Evolutionary conservation across 2,329 filamentous ascomycete species (phyloP).

Genomic region (Aspergillus puulaauensis): DNA sequence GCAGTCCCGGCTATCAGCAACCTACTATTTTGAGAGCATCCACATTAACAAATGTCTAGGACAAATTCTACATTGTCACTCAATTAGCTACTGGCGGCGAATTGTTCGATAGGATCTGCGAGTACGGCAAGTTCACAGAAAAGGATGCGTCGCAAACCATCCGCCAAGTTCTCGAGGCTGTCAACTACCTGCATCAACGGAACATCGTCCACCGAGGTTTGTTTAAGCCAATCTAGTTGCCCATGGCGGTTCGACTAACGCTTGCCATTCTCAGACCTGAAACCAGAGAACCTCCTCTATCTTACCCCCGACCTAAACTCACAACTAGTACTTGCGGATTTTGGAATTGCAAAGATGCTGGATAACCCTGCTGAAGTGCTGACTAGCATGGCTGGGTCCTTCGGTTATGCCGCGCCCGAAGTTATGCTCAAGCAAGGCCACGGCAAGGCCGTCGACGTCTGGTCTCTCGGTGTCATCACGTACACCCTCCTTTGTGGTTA

Average conservation of each 20-base stretch:
- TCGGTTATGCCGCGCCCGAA: slow-evolving; percentile 95
- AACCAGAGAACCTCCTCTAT: slow-evolving; percentile 96
- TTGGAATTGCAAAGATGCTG: slow-evolving; percentile 97
- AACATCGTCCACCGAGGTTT: slow-evolving; percentile 94
- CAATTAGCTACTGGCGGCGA: slow-evolving; percentile 94
- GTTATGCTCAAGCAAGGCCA: slow-evolving; percentile 98
- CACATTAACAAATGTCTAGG: slow-evolving; percentile 52
- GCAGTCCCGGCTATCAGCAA: slow-evolving; percentile 24
- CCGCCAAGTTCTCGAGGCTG: slow-evolving; percentile 86
- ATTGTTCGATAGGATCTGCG: slow-evolving; percentile 96
- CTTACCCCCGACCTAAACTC: slow-evolving; percentile 75
- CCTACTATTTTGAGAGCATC: neutral
- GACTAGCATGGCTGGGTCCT: slow-evolving; percentile 97
- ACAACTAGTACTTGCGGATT: slow-evolving; percentile 89
- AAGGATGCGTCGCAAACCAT: slow-evolving; percentile 97
- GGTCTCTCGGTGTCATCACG: slow-evolving; percentile 97
- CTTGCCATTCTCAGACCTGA: slow-evolving; percentile 67
- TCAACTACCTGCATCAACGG: slow-evolving; percentile 90
- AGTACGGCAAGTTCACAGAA: slow-evolving; percentile 96
- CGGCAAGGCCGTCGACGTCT: slow-evolving; percentile 98
- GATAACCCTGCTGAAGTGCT: slow-evolving; percentile 87
- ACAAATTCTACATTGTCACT: slow-evolving; percentile 99
- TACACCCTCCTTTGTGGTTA: slow-evolving; percentile 98
- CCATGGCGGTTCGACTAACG: slow-evolving; percentile 2
- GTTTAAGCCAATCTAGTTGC: slow-evolving; percentile 11